These are phyloP conservation scores for Linnemannia exigua DNA, from an alignment of 192 early-diverging fungal genomes.

Conservation along the genomic window DNA sequence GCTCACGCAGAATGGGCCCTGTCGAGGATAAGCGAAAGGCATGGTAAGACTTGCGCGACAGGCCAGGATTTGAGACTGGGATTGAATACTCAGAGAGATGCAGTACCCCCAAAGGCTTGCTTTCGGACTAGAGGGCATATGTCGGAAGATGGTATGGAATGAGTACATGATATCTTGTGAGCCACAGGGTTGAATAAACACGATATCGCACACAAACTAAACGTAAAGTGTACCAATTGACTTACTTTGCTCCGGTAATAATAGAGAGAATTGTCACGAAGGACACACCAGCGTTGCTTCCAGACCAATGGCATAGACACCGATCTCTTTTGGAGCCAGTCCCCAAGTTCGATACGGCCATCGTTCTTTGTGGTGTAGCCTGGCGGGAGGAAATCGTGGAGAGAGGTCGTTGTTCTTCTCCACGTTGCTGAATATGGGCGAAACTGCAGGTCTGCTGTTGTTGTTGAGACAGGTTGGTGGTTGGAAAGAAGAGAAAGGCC, in stretches of 20 bases:
- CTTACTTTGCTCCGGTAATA: constrained; percentile 45
- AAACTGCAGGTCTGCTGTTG: neutral
- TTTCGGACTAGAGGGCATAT: no score
- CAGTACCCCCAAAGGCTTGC: constrained; percentile 35
- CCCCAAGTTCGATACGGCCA: constrained; percentile 30
- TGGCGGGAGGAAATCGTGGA: constrained; percentile 25
- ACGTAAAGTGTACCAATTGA: no score
- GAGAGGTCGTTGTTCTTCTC: neutral
- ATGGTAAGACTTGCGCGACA: constrained; percentile 29
- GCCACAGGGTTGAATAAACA: no score
- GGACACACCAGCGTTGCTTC: constrained; percentile 51
- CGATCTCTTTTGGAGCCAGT: constrained; percentile 48
- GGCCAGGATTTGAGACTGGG: constrained; percentile 11
- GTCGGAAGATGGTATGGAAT: no score
- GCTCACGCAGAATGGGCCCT: constrained; percentile 23
- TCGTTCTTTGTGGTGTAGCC: neutral
- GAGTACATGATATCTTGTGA: no score
- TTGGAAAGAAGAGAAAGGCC: constrained; percentile 12
- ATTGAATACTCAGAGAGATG: constrained; percentile 35
- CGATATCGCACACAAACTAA: no score
- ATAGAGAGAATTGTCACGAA: constrained; percentile 29
- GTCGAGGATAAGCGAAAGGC: constrained; percentile 27
- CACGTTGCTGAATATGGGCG: neutral
- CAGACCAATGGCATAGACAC: constrained; percentile 36
- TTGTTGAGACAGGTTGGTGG: neutral